Conservation (phyloP, 2,329 filamentous ascomycete species). For the Ophiostoma tasmaniense region DNA sequence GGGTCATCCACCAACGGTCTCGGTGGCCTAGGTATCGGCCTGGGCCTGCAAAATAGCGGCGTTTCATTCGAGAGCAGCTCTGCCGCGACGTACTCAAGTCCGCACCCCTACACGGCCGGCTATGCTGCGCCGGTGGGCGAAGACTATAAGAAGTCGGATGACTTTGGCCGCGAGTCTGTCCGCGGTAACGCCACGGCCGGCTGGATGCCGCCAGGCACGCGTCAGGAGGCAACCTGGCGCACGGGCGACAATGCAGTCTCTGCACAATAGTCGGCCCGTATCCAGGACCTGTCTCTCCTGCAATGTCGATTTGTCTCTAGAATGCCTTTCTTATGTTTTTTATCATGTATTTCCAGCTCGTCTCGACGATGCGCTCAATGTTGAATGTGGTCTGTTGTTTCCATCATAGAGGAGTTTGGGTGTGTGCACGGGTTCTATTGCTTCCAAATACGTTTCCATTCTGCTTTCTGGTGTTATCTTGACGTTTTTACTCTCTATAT, state of each 20-base stretch:
- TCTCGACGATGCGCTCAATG: conserved; percentile 6
- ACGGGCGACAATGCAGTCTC: conserved; percentile 29
- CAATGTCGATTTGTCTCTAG: not conserved
- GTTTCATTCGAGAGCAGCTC: conserved; percentile 33
- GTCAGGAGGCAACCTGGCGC: conserved; percentile 76
- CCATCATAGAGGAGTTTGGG: conserved; percentile 18
- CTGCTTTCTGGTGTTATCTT: not conserved
- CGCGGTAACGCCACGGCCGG: conserved; percentile 40
- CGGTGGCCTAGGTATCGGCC: conserved; percentile 8
- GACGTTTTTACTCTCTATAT: not conserved
- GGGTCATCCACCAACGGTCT: not conserved
- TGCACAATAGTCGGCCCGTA: not conserved
- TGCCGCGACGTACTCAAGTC: conserved; percentile 21
- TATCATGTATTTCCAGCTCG: not conserved
- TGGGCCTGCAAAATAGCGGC: conserved; percentile 28
- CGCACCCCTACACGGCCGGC: conserved; percentile 39
- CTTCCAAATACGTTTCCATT: not conserved
- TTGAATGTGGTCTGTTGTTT: conserved; percentile 8
- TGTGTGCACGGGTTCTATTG: not conserved
- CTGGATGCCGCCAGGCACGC: conserved; percentile 75
- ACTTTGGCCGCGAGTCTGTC: conserved; percentile 32
- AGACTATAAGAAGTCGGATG: conserved; percentile 51
- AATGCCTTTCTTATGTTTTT: conserved; percentile 9
- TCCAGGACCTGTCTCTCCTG: not conserved
- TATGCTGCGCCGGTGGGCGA: conserved; percentile 34